Base-by-base conservation (phyloP, 1,284 basidiomycete species). In the Rhodotorula glutinis region DNA sequence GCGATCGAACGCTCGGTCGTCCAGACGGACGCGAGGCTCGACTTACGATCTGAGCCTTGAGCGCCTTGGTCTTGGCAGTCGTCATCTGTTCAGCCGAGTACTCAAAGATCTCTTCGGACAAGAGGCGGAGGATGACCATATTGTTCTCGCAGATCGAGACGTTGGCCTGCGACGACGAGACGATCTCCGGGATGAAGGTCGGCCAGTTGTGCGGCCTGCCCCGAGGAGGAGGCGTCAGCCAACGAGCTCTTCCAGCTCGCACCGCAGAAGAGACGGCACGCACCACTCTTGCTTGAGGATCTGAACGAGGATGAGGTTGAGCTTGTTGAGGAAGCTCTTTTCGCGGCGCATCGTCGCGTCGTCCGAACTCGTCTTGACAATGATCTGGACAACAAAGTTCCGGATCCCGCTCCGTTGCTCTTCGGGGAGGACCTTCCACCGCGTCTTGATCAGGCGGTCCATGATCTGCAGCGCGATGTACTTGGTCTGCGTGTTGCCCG, bases 31-130 rank as follows among this genome's bases (percentile, higher is more conserved):
- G 2, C 23, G 43, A 30, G 21, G 11, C 30, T 16, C 30, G 52
- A 54, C 53, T n/a, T 52, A 73, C 71, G n/a, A 97, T 94, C 75
- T 93, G 91, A 78, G 96, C 94, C 83, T 99, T 99, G 71, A 99
- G 82, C 73, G 91, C 89, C 81, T 97, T 97, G 70, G 93, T 96
- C 83, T 98, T 99, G 23, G 89, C 89, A 79, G 96, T 93, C 0
- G 95, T 98, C 93, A 99, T 92, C 80, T 96, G 92, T 77, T 98
- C 96, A 3, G 95, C 92, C 8, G 94, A 98, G 80, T 90, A 99
- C 80, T 99, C 96, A 77, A 99, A 99, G 72, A 99, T 93, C 80
- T 98, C 96, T 78, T 98, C 96, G 0, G 93, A 97, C 23, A 99
- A 84, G n/a, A 99, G 84, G 78, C 92, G 92, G 73, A 98, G 84